Percentiles rank a stretch among this genome's conserved stretches.
Conservation (phyloP, 2,329 filamentous ascomycete genomes). For the Ophiocordyceps camponoti-saundersi region DNA sequence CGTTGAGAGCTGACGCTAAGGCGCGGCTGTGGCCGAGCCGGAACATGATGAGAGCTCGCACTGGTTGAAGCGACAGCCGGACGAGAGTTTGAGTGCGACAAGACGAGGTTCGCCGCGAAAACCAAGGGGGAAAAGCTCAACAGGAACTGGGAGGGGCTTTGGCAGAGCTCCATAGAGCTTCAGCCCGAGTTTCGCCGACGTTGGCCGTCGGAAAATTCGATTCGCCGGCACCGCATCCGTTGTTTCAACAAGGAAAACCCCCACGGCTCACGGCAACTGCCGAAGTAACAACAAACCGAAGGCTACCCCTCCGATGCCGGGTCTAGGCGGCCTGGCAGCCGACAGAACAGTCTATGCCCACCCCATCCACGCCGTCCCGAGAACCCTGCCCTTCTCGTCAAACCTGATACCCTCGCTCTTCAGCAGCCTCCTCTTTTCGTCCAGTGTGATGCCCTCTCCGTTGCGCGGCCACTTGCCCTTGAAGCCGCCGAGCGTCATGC, state of each 20-base stretch:
- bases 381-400: constrained; percentile 38
- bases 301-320: too few species aligned
- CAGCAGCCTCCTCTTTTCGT: constrained; percentile 46
- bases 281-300: too few species aligned
- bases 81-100: neutral
- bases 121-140: constrained; percentile 4
- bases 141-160: constrained; percentile 4
- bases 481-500: constrained; percentile 55
- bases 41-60: constrained; percentile 48
- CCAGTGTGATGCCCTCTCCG: constrained; percentile 43
- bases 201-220: constrained; percentile 3
- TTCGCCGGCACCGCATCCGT: neutral
- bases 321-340: too few species aligned
- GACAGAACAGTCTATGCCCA: constrained; percentile 13
- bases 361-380: constrained; percentile 35
- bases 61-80: constrained; percentile 2
- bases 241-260: too few species aligned
- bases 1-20: constrained; percentile 63
- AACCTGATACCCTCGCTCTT: constrained; percentile 47
- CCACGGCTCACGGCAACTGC: too few species aligned
- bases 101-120: constrained; percentile 1
- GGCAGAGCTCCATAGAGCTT: constrained; percentile 2
- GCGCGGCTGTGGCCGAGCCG: constrained; percentile 70
- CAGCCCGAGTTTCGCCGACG: constrained; percentile 7
- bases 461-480: constrained; percentile 47